Evolutionary conservation across 2,329 filamentous ascomycete genomes (phyloP).

Genomic region (Emergomyces pasteurianus): DNA sequence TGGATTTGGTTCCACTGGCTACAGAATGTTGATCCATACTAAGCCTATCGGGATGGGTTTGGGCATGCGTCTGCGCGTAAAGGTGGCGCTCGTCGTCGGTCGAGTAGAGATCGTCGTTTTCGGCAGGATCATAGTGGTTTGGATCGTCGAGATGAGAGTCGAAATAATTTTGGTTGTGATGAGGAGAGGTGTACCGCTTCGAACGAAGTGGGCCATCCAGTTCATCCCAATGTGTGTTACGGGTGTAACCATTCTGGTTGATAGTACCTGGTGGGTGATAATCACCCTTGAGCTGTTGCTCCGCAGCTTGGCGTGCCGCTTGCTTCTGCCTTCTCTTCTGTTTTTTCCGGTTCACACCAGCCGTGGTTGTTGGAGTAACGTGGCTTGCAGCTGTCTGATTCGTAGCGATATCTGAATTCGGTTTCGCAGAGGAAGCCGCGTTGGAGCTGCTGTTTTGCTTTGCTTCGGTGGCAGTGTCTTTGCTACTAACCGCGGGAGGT

Average conservation of each 20-base stretch:
- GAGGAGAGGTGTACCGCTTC: conserved; percentile 15
- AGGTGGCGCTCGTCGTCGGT: conserved; percentile 42
- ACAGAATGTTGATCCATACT: conserved; percentile 14
- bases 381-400: conserved; percentile 1
- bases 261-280: conserved; percentile 14
- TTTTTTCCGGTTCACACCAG: conserved; percentile 74
- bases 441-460: conserved; percentile 16
- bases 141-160: conserved; percentile 21
- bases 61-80: conserved; percentile 18
- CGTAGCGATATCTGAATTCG: conserved; percentile 1
- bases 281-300: conserved; percentile 30
- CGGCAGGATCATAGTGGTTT: conserved; percentile 33
- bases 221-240: conserved; percentile 12
- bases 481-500: conserved; percentile 4
- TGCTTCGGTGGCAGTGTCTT: neutral
- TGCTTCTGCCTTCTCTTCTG: conserved; percentile 81
- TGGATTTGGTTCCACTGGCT: conserved; percentile 23
- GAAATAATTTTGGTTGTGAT: conserved; percentile 16
- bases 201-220: neutral
- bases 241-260: conserved; percentile 26
- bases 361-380: neutral
- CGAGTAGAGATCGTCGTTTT: conserved; percentile 44
- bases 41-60: conserved; percentile 14
- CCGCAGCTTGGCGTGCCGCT: conserved; percentile 57
- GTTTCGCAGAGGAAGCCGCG: conserved; percentile 15